A percentile compares a stretch with the other conserved stretches of the same genome.
Evolutionary conservation across 768 basidiomycete genomes (phyloP).

Genomic region (Macrolepiota fuliginosa): DNA sequence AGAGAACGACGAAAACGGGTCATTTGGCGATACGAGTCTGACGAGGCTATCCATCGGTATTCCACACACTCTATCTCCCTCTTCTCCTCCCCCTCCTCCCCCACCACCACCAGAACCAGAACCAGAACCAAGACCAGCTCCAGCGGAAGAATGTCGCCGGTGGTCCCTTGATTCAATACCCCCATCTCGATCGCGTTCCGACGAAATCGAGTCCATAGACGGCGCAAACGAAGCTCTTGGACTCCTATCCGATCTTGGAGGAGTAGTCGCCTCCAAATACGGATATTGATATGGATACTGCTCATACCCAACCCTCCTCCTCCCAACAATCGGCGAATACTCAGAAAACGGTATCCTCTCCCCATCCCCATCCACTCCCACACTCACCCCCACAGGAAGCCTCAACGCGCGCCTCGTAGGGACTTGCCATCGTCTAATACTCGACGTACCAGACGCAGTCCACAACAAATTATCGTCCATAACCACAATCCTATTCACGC

Average conservation of each 20-base stretch:
- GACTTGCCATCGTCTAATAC: slow-evolving; percentile 82
- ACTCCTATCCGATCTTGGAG: slow-evolving; percentile 18
- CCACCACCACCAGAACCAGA: too few relatives aligned
- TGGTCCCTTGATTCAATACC: too few relatives aligned
- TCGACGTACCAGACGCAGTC: slow-evolving; percentile 86
- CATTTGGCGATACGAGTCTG: slow-evolving; percentile 65
- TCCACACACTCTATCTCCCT: slow-evolving; percentile 41
- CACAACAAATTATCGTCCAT: slow-evolving; percentile 86
- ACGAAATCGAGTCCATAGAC: slow-evolving; percentile 33
- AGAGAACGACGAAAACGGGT: slow-evolving; percentile 47
- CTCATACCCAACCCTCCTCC: too few relatives aligned
- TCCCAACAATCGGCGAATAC: background rate
- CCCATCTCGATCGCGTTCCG: slow-evolving; percentile 20
- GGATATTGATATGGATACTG: too few relatives aligned
- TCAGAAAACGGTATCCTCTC: slow-evolving; percentile 20
- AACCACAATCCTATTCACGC: slow-evolving; percentile 79
- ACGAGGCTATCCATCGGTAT: slow-evolving; percentile 74
- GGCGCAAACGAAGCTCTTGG: slow-evolving; percentile 26
- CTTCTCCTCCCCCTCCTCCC: background rate
- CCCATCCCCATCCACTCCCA: slow-evolving; percentile 23
- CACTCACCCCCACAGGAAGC: too few relatives aligned
- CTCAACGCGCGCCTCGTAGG: slow-evolving; percentile 36
- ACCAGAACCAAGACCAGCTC: slow-evolving; percentile 1
- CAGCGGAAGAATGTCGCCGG: too few relatives aligned
- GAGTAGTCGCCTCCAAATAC: too few relatives aligned